A percentile compares a stretch with the other conserved stretches of the same genome.
These are phyloP conservation scores for Dothidotthia symphoricarpi DNA, from an alignment of 2,329 filamentous ascomycete genomes.

Conservation along the genomic window DNA sequence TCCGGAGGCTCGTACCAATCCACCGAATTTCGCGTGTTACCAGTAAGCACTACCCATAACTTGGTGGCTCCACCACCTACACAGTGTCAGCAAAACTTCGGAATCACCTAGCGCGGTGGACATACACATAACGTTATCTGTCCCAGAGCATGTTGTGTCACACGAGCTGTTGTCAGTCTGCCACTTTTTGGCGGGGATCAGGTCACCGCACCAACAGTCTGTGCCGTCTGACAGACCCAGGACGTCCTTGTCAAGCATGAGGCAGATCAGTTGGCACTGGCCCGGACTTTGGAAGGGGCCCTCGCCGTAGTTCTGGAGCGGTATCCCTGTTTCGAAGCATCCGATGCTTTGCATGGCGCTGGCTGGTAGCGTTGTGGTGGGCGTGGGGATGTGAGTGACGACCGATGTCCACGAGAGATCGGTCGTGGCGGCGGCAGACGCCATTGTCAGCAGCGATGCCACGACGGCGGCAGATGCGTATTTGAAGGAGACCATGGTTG, in stretches of 20 bases:
- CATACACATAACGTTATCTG: constrained; percentile 62
- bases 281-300: constrained; percentile 56
- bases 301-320: constrained; percentile 49
- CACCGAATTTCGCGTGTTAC: constrained; percentile 43
- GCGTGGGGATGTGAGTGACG: constrained; percentile 29
- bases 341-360: constrained; percentile 43
- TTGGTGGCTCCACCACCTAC: constrained; percentile 58
- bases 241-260: constrained; percentile 52
- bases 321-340: constrained; percentile 53
- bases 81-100: constrained; percentile 18
- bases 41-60: constrained; percentile 55
- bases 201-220: constrained; percentile 71
- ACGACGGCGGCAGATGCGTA: constrained; percentile 33
- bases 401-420: constrained; percentile 16
- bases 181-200: constrained; percentile 59
- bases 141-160: constrained; percentile 65
- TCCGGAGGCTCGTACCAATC: constrained; percentile 31
- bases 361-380: constrained; percentile 30
- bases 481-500: constrained; percentile 37
- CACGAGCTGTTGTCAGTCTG: constrained; percentile 62
- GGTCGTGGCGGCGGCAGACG: constrained; percentile 20
- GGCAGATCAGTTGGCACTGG: constrained; percentile 56
- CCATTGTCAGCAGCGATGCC: constrained; percentile 31
- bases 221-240: constrained; percentile 61
- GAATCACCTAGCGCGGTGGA: constrained; percentile 7